Evolutionary conservation across 2,329 filamentous ascomycete genomes (phyloP), one percentile per base, ranked within the genome.

Genomic region (Magnaporthiopsis incrustans): DNA sequence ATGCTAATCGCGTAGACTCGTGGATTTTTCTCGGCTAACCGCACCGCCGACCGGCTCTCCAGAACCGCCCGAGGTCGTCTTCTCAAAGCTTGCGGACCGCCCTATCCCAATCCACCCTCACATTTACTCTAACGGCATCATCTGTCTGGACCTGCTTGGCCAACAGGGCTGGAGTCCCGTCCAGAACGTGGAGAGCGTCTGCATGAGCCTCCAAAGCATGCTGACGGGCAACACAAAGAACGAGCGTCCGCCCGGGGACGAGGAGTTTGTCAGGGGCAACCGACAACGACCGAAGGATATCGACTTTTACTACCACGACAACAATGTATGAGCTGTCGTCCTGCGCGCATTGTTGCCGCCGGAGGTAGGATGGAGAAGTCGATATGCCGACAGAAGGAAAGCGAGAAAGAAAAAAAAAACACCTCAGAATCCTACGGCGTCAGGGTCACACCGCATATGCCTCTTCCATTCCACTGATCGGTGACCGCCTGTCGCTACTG

Each of bases 201-300:
- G 92, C 79, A 95, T 99, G 85, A 96, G 92, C 76, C 85, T 99
- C 64, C 95, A 99, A 78, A 97, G 92, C 79, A 99, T 99, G 95
- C 78, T 99, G 72, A 97, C 95, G 1, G 92, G 94, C 66, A 99
- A 99, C 75, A 89, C 86, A 14, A 94, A 93, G 78, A 89, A 94
- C 71, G 93, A 98, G 77, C 83, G 95, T 44, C 95, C 95, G 0
- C 89, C 90, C 0, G 95, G 94, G 4, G 92, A 99, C 72, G 90
- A 89, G 64, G 89, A 95, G 14, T 98, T 99, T 72, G 92, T 97
- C 32, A 82, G 85, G 64, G 86, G 85, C 66, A 97, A 97, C 73
- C 86, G 85, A 32, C 84, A 88, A 68, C 82, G 94, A 56, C 92
- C 94, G 59, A 85, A 89, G 70, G 93, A 99, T 76, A 96, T 99